A percentile compares a stretch with the other conserved stretches of the same genome.
Conservation (phyloP, 1,139 yeast genomes). For the Diutina neorugosa region DNA sequence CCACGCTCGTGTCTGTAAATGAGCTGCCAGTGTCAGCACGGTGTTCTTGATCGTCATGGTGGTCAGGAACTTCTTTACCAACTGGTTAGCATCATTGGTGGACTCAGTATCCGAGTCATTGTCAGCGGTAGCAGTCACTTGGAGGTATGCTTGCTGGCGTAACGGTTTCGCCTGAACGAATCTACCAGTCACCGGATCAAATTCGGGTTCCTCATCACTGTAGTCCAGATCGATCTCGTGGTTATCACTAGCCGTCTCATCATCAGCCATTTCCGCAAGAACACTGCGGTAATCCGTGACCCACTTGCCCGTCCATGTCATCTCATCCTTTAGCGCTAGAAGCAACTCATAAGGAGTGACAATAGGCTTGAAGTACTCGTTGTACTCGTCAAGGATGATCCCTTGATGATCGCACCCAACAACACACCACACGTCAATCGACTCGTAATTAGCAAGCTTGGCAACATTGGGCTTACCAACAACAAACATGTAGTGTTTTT, state of each 20-base stretch:
- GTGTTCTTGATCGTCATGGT: slow-evolving; percentile 62
- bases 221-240: slow-evolving; percentile 12
- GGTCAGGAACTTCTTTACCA: slow-evolving; percentile 49
- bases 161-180: slow-evolving; percentile 65
- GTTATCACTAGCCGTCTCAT: slow-evolving; percentile 10
- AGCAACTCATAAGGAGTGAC: slow-evolving; percentile 87
- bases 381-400: slow-evolving; percentile 61
- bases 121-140: slow-evolving; percentile 27
- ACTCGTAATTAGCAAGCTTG: slow-evolving; percentile 87
- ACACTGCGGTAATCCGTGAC: slow-evolving; percentile 60
- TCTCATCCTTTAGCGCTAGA: slow-evolving; percentile 62
- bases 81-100: slow-evolving; percentile 9
- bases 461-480: slow-evolving; percentile 99
- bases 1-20: slow-evolving; percentile 70
- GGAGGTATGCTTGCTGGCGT: slow-evolving; percentile 52
- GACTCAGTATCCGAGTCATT: slow-evolving; percentile 13
- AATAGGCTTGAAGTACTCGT: slow-evolving; percentile 81
- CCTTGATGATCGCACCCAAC: slow-evolving; percentile 95
- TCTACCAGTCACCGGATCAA: slow-evolving; percentile 81
- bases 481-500: slow-evolving; percentile 85
- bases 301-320: slow-evolving; percentile 92
- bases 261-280: slow-evolving; percentile 19
- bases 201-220: slow-evolving; percentile 67
- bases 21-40: slow-evolving; percentile 78
- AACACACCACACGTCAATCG: slow-evolving; percentile 85